phyloP scores from a whole-genome alignment of 2,329 filamentous ascomycete species.

The Cordyceps tenuipes region DNA sequence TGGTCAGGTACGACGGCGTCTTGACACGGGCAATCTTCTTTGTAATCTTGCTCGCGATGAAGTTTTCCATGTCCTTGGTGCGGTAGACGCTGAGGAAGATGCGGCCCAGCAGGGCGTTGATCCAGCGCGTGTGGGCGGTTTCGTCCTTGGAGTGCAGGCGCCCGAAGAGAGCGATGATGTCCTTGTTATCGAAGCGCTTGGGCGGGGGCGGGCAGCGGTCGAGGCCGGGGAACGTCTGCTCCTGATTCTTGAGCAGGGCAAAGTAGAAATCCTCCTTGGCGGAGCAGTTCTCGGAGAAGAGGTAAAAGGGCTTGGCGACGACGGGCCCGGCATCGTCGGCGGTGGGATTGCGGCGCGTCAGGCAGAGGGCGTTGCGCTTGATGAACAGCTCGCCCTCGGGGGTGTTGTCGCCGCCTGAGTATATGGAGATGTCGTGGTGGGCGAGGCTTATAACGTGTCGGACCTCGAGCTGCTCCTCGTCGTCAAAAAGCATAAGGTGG shows the following conservation, averaged over 20 bases:
- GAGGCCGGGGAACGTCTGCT: conserved; percentile 49
- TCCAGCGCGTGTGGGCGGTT: conserved; percentile 81
- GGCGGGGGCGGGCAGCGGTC: conserved; percentile 55
- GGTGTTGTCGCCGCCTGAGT: conserved; percentile 67
- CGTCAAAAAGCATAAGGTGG: conserved; percentile 95
- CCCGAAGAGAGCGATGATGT: conserved; percentile 85
- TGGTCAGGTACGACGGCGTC: conserved; percentile 81
- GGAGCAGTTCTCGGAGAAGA: conserved; percentile 92
- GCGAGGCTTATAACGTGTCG: conserved; percentile 90
- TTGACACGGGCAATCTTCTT: conserved; percentile 95
- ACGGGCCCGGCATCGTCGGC: conserved; percentile 48
- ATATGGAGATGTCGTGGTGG: conserved; percentile 78
- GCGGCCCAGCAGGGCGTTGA: conserved; percentile 84
- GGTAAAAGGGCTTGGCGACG: conserved; percentile 73
- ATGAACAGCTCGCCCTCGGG: conserved; percentile 93
- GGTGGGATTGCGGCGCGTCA: conserved; percentile 56
- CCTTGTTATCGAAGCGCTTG: conserved; percentile 70
- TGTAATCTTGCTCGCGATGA: conserved; percentile 76
- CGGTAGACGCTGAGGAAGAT: conserved; percentile 83
- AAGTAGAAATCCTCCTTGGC: conserved; percentile 99
- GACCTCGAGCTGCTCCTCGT: conserved; percentile 89
- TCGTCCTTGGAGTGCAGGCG: conserved; percentile 87
- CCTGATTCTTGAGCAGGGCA: conserved; percentile 76
- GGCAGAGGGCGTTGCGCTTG: conserved; percentile 81
- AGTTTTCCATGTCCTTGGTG: conserved; percentile 70